These are phyloP conservation scores for Fusarium sp. DNA, from an alignment of 2,329 filamentous ascomycete genomes.

Conservation along the genomic window DNA sequence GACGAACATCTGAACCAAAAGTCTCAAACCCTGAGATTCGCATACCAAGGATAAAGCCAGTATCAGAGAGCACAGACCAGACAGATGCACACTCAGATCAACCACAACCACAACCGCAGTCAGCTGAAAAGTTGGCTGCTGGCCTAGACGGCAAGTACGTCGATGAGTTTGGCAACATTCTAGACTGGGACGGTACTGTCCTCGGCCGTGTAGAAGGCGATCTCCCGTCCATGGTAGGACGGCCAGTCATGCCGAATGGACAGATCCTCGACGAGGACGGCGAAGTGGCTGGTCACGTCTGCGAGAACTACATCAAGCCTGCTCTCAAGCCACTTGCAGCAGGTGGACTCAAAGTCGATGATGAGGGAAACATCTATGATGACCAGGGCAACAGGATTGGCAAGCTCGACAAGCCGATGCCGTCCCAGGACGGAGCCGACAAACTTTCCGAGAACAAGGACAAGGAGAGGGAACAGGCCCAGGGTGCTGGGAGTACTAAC, in stretches of 20 bases:
- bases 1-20: constrained; percentile 17
- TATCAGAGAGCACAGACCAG: constrained; percentile 40
- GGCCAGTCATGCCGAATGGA: constrained; percentile 55
- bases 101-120: constrained; percentile 13
- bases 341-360: constrained; percentile 64
- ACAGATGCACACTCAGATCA: not conserved
- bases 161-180: constrained; percentile 64
- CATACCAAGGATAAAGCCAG: constrained; percentile 54
- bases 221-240: constrained; percentile 63
- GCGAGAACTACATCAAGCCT: constrained; percentile 60
- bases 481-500: not conserved
- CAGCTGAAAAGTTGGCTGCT: constrained; percentile 47
- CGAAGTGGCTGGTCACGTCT: constrained; percentile 80
- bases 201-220: constrained; percentile 63
- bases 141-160: constrained; percentile 59
- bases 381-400: constrained; percentile 67
- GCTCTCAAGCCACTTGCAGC: constrained; percentile 62
- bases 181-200: constrained; percentile 60
- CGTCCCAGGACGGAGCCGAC: constrained; percentile 1
- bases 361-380: constrained; percentile 66
- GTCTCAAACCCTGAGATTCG: constrained; percentile 40
- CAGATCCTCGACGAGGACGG: constrained; percentile 78
- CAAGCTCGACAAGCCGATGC: constrained; percentile 62
- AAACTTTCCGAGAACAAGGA: constrained; percentile 12
- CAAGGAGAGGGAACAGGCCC: not conserved